A percentile compares a stretch with the other conserved stretches of the same genome.
Evolutionary conservation across 768 basidiomycete species (phyloP).

Genomic region (Mycena metata): DNA sequence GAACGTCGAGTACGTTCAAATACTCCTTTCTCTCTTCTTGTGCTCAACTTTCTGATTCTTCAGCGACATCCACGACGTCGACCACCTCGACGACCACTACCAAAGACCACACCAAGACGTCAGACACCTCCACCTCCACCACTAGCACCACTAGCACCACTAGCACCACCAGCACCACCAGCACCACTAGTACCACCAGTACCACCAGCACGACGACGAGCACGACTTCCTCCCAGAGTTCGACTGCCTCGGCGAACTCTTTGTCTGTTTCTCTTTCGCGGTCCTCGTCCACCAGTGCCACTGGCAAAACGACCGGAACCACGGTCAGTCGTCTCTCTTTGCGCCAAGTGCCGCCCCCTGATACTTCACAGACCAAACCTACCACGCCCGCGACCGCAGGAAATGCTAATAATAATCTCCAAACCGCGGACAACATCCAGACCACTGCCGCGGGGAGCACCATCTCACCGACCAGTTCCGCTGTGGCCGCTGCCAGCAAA

Average conservation of each 20-base stretch:
- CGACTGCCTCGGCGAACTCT: constrained; percentile 30
- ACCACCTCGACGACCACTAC: constrained; percentile 34
- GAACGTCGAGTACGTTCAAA: too few species aligned
- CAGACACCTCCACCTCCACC: not conserved
- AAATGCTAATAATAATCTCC: constrained; percentile 20
- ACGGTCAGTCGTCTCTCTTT: constrained; percentile 31
- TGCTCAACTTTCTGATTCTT: too few species aligned
- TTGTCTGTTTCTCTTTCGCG: constrained; percentile 16
- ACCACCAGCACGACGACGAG: constrained; percentile 26
- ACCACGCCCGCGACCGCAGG: constrained; percentile 34
- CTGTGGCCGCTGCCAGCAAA: constrained; percentile 37
- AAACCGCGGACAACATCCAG: constrained; percentile 29
- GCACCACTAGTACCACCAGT: not conserved
- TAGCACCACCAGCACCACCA: constrained; percentile 6
- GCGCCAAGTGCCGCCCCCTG: constrained; percentile 15
- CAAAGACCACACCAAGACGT: constrained; percentile 6
- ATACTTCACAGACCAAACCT: constrained; percentile 26
- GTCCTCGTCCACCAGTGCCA: constrained; percentile 11
- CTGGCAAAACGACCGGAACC: constrained; percentile 18
- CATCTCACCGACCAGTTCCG: constrained; percentile 30
- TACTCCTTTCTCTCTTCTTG: too few species aligned
- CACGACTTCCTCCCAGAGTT: constrained; percentile 20
- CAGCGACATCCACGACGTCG: not conserved
- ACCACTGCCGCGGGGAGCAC: constrained; percentile 42
- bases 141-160: constrained; percentile 16